A percentile compares a stretch with the other conserved stretches of the same genome.
Evolutionary conservation across 306 rosid genomes (phyloP).

Genomic region (Pterocarpus macrocarpus): DNA sequence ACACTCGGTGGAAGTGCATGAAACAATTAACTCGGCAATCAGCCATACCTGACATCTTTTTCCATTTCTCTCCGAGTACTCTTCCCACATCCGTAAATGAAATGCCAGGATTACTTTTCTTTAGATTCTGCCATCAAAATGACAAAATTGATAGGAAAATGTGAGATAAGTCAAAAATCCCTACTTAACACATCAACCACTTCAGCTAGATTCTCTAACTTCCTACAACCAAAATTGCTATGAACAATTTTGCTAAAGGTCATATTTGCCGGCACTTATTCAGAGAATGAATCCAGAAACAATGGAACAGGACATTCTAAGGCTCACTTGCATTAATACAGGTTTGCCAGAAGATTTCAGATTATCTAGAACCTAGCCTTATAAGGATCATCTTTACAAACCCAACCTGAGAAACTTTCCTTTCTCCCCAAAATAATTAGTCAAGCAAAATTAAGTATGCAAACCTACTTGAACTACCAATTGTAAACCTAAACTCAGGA

Average conservation of each 20-base stretch:
- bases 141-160: slow-evolving; percentile 34
- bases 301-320: not conserved
- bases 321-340: not conserved
- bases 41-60: slow-evolving; percentile 90
- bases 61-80: slow-evolving; percentile 98
- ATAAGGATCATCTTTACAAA: slow-evolving; percentile 15
- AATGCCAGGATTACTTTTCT: slow-evolving; percentile 90
- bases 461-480: slow-evolving; percentile 9
- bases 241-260: slow-evolving; percentile 53
- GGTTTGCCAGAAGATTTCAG: slow-evolving; percentile 2
- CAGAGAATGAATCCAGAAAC: not conserved
- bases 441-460: slow-evolving; percentile 60
- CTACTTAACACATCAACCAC: not conserved
- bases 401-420: slow-evolving; percentile 63
- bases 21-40: slow-evolving; percentile 23
- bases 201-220: not conserved
- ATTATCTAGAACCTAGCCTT: not conserved
- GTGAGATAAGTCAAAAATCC: not conserved
- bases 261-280: slow-evolving; percentile 1
- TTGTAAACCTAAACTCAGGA: slow-evolving; percentile 34
- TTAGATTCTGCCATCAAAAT: slow-evolving; percentile 71
- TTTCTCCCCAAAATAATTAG: slow-evolving; percentile 16
- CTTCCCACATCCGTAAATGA: slow-evolving; percentile 82
- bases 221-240: slow-evolving; percentile 36
- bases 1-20: slow-evolving; percentile 29